Percentiles rank a stretch among this genome's conserved stretches.
Evolutionary conservation across 768 basidiomycete genomes (phyloP).

Genomic region (Sistotremastrum suecicum): DNA sequence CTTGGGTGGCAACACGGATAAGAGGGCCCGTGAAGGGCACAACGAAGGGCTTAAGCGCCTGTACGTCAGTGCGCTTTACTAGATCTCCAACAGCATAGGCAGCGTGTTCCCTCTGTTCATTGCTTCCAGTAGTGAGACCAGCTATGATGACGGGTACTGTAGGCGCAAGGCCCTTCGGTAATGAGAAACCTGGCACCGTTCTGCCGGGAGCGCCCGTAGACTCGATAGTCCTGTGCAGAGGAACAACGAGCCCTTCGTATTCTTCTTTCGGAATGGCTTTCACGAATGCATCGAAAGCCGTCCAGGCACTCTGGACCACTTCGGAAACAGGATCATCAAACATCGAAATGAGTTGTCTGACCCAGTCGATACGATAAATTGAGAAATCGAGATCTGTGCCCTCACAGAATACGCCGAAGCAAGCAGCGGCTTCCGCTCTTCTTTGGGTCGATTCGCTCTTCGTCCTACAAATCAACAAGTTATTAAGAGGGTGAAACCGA

Average conservation of each 20-base stretch:
- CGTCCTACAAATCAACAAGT: constrained; percentile 35
- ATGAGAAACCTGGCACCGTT: constrained; percentile 73
- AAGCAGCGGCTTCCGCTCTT: constrained; percentile 62
- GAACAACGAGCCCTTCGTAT: constrained; percentile 78
- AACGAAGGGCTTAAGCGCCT: constrained; percentile 86
- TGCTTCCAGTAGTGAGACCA: constrained; percentile 87
- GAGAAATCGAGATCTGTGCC: constrained; percentile 69
- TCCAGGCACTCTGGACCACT: constrained; percentile 69
- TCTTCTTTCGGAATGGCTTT: constrained; percentile 90
- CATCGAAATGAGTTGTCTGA: constrained; percentile 72
- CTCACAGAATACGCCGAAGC: constrained; percentile 76
- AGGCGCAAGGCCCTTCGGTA: constrained; percentile 72
- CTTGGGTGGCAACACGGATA: constrained; percentile 87
- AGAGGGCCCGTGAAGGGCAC: constrained; percentile 92
- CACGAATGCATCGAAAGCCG: constrained; percentile 73
- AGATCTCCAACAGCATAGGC: constrained; percentile 95
- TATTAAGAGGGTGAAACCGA: not conserved
- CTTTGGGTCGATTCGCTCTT: constrained; percentile 59
- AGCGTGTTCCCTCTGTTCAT: constrained; percentile 90
- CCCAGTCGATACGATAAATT: constrained; percentile 87
- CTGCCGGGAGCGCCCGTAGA: constrained; percentile 64
- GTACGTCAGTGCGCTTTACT: constrained; percentile 73
- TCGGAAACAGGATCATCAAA: constrained; percentile 56
- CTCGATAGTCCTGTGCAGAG: constrained; percentile 81
- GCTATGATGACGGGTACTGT: constrained; percentile 80